Evolutionary conservation across 768 basidiomycete species (phyloP), one percentile per base, ranked within the genome.

Genomic region (Guyanaporus albipodus): DNA sequence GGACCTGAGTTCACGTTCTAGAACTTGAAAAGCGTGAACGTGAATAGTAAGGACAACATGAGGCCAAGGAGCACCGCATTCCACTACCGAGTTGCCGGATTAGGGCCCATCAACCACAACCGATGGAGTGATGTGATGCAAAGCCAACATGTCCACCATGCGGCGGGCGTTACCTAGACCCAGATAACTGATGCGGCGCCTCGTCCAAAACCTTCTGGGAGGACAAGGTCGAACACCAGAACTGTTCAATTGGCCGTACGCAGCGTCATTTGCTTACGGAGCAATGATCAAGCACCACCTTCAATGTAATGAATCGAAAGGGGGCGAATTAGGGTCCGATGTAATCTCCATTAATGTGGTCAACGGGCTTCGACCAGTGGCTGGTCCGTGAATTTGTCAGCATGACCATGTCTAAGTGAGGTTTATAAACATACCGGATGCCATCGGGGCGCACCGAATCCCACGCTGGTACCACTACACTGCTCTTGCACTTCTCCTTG

Each of bases 31-130:
- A 46, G 50, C 37, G 50, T 44, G 56, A 59, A 58, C 48, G 61
- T 58, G 61, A 50, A 42, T 55, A 23, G 52, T 48, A 62, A 52
- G 62, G 56, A 40, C 7, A 55, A 59, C 62, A 63, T 38, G 62
- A 63, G 62, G 62, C 57, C 19, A 18, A 49, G 52, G 40, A 50
- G 61, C 61, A 63, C 51, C 38, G 61, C 53, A 37, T 50, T 33
- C 22, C 29, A 31, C 40, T 48, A 43, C 53, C 51, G 42, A 42
- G 19, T 41, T 53, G 38, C 46, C 57, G 53, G 40, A 38, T 53
- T 43, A 52, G 55, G 57, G 44, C 45, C 11, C 31, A 17, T 33
- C 41, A 52, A 48, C 39, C 44, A 54, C 41, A 32, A 50, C 52
- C 54, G 35, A 35, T 32, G 40, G 38, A 49, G 21, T 19, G 38